phyloP scores from a whole-genome alignment of 495 filamentous ascomycete genomes.

The Melanomma pulvis-pyrius region DNA sequence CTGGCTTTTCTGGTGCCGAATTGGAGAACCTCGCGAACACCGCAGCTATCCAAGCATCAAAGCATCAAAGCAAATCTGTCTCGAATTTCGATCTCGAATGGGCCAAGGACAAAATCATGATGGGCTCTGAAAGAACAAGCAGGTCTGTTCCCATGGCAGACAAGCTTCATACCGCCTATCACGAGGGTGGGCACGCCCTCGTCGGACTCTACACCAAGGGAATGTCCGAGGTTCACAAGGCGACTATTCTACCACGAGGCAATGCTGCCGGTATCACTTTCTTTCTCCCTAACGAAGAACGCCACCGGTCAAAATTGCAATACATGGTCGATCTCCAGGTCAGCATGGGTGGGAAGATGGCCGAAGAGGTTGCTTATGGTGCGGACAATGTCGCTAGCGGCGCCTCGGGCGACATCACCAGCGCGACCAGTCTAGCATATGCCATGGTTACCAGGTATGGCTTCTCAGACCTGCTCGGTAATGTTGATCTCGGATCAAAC shows the following conservation, averaged over 20 bases:
- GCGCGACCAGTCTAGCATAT: conserved; percentile 78
- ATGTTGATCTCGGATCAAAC: conserved; percentile 78
- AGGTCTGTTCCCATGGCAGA: conserved; percentile 88
- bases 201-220: conserved; percentile 78
- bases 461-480: conserved; percentile 86
- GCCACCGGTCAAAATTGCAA: conserved; percentile 72
- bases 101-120: conserved; percentile 97
- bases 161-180: conserved; percentile 87
- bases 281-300: conserved; percentile 82
- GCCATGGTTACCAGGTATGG: conserved; percentile 82
- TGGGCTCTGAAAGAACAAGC: conserved; percentile 88
- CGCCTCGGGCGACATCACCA: conserved; percentile 64
- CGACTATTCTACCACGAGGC: conserved; percentile 92
- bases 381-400: conserved; percentile 84
- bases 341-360: conserved; percentile 88
- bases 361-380: conserved; percentile 91
- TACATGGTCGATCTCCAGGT: conserved; percentile 77
- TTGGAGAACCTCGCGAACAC: conserved; percentile 96
- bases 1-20: conserved; percentile 92
- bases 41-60: conserved; percentile 87
- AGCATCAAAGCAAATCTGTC: conserved; percentile 73
- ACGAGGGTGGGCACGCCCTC: conserved; percentile 94
- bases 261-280: conserved; percentile 81
- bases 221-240: conserved; percentile 83
- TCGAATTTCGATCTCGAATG: conserved; percentile 84